Percentiles rank a stretch among this genome's conserved stretches.
phyloP scores from a whole-genome alignment of 345 rosid species.

The Luvunga scandens region DNA sequence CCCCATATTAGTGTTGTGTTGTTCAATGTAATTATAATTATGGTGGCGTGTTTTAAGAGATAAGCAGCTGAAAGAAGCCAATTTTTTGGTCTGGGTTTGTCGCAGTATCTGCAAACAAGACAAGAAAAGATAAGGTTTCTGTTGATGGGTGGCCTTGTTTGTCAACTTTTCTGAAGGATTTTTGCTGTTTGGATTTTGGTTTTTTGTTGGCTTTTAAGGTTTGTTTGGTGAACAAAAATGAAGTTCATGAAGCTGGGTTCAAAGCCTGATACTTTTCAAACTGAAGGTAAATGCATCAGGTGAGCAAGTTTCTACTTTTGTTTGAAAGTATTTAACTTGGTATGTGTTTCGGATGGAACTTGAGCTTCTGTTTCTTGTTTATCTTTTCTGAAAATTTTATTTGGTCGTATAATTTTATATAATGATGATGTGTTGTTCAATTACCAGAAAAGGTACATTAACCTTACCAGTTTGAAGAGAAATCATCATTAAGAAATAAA shows the following conservation, averaged over 20 bases:
- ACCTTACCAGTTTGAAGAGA: not conserved
- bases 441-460: not conserved
- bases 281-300: constrained; percentile 73
- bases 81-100: constrained; percentile 11
- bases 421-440: not conserved
- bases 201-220: not conserved
- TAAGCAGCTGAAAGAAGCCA: not conserved
- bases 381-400: not conserved
- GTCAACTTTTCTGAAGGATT: constrained; percentile 19
- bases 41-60: not conserved
- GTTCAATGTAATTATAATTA: not conserved
- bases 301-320: constrained; percentile 24
- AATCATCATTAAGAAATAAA: not conserved
- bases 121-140: not conserved
- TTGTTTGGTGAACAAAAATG: constrained; percentile 42
- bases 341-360: not conserved
- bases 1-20: not conserved
- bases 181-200: not conserved
- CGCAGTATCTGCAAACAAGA: not conserved
- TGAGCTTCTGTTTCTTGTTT: not conserved
- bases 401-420: not conserved
- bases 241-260: constrained; percentile 96
- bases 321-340: not conserved
- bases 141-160: not conserved
- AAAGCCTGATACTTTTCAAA: constrained; percentile 83